A percentile compares a stretch with the other conserved stretches of the same genome.
phyloP scores from a whole-genome alignment of 2,329 filamentous ascomycete species.

The Didymella pinodella region DNA sequence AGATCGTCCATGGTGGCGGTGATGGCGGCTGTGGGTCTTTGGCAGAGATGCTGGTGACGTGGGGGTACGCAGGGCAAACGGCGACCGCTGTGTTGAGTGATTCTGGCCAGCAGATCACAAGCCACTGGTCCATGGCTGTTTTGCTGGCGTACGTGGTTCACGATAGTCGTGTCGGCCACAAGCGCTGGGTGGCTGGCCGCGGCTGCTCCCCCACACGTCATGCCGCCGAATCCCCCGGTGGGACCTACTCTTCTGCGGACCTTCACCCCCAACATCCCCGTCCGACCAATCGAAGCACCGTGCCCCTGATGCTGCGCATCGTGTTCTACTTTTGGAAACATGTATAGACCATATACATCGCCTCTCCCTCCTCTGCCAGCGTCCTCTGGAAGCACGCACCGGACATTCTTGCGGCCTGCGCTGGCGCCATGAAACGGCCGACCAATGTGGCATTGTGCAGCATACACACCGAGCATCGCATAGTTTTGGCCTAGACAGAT shows the following conservation, averaged over 20 bases:
- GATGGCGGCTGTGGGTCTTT: slow-evolving; percentile 6
- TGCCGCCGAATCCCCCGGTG: neutral
- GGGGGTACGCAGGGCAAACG: slow-evolving; percentile 2
- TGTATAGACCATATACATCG: slow-evolving; percentile 27
- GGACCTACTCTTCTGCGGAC: slow-evolving; percentile 1
- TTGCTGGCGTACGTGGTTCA: slow-evolving; percentile 21
- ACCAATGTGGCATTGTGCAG: slow-evolving; percentile 21
- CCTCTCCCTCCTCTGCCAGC: slow-evolving; percentile 13
- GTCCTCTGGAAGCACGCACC: slow-evolving; percentile 25
- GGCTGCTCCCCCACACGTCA: slow-evolving; percentile 21
- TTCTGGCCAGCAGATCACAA: slow-evolving; percentile 31
- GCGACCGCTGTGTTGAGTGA: slow-evolving; percentile 13
- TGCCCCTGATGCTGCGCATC: slow-evolving; percentile 15
- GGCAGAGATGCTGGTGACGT: neutral
- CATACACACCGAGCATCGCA: slow-evolving; percentile 21
- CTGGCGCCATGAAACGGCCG: slow-evolving; percentile 33
- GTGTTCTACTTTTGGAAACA: slow-evolving; percentile 24
- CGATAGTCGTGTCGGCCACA: slow-evolving; percentile 10
- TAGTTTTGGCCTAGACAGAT: neutral
- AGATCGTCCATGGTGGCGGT: slow-evolving; percentile 65
- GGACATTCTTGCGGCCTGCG: slow-evolving; percentile 29
- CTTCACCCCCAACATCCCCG: slow-evolving; percentile 11
- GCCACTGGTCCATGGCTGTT: slow-evolving; percentile 35
- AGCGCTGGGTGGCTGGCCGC: slow-evolving; percentile 7
- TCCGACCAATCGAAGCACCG: neutral